Conservation (phyloP, 2,329 filamentous ascomycete species). For the Westerdykella ornata region DNA sequence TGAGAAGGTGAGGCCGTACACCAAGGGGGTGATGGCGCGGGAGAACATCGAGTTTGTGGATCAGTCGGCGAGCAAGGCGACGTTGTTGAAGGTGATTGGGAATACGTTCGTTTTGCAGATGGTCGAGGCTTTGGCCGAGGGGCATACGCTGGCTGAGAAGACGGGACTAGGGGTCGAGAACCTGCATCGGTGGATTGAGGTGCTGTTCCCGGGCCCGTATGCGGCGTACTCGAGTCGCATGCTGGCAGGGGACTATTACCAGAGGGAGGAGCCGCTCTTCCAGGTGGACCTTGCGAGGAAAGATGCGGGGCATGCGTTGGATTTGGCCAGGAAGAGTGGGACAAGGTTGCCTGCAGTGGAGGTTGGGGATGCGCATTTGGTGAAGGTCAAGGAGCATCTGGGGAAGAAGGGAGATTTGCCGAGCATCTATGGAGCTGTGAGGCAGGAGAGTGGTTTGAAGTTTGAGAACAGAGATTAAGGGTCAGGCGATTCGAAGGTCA, state of each 20-base stretch:
- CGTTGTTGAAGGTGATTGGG: constrained; percentile 72
- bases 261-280: constrained; percentile 72
- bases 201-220: constrained; percentile 70
- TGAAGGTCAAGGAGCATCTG: constrained; percentile 59
- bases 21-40: constrained; percentile 63
- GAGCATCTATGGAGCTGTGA: constrained; percentile 72
- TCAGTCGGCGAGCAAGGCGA: constrained; percentile 61
- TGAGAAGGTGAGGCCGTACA: constrained; percentile 61
- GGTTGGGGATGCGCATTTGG: constrained; percentile 60
- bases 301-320: constrained; percentile 68
- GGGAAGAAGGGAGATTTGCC: constrained; percentile 72
- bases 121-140: constrained; percentile 72
- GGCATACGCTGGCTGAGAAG: constrained; percentile 73
- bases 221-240: constrained; percentile 69
- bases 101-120: constrained; percentile 84
- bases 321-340: constrained; percentile 58
- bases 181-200: constrained; percentile 64
- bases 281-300: constrained; percentile 76
- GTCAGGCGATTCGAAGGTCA: too few relatives aligned
- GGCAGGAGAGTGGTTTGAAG: constrained; percentile 65
- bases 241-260: constrained; percentile 68
- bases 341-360: constrained; percentile 58
- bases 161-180: constrained; percentile 64
- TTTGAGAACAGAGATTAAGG: constrained; percentile 50
- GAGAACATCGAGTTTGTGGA: constrained; percentile 64